Evolutionary conservation across 2,329 filamentous ascomycete species (phyloP).

Genomic region (Colletotrichum trifolii): DNA sequence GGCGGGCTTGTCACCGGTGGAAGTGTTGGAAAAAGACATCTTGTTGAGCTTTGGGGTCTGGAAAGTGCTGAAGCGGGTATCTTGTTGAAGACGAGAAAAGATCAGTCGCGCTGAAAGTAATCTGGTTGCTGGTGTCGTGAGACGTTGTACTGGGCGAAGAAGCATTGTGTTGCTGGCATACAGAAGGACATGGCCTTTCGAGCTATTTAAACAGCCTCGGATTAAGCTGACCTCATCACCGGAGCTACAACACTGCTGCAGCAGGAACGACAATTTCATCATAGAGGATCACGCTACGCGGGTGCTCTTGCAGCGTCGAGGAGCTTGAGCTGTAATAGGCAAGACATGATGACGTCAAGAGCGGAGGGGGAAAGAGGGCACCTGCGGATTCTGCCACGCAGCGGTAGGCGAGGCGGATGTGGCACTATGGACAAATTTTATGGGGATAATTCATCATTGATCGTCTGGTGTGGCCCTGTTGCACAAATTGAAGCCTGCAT

Average conservation of each 20-base stretch:
- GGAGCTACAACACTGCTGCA: slow-evolving; percentile 7
- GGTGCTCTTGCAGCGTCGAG: slow-evolving; percentile 8
- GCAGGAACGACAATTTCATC: slow-evolving; percentile 35
- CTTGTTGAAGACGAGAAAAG: not conserved
- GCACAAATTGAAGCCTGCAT: not conserved
- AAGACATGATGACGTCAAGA: slow-evolving; percentile 37
- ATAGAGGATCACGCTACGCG: slow-evolving; percentile 23
- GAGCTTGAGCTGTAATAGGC: slow-evolving; percentile 26
- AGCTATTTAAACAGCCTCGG: slow-evolving; percentile 27
- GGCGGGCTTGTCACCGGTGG: slow-evolving; percentile 70
- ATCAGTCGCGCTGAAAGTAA: not conserved
- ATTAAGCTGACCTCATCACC: slow-evolving; percentile 31
- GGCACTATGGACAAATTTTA: slow-evolving; percentile 30
- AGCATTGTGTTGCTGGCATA: not conserved
- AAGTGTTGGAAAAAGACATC: slow-evolving; percentile 65
- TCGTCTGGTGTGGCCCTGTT: slow-evolving; percentile 7
- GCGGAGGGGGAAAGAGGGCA: slow-evolving; percentile 13
- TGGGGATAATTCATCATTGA: slow-evolving; percentile 34
- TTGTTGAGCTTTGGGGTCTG: not conserved
- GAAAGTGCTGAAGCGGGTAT: not conserved
- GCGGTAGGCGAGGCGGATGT: slow-evolving; percentile 12
- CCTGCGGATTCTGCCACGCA: slow-evolving; percentile 13
- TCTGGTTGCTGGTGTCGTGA: not conserved
- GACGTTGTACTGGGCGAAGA: not conserved
- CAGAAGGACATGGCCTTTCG: not conserved